phyloP scores from a whole-genome alignment of 2,329 filamentous ascomycete genomes.

The Aureobasidium sp. region DNA sequence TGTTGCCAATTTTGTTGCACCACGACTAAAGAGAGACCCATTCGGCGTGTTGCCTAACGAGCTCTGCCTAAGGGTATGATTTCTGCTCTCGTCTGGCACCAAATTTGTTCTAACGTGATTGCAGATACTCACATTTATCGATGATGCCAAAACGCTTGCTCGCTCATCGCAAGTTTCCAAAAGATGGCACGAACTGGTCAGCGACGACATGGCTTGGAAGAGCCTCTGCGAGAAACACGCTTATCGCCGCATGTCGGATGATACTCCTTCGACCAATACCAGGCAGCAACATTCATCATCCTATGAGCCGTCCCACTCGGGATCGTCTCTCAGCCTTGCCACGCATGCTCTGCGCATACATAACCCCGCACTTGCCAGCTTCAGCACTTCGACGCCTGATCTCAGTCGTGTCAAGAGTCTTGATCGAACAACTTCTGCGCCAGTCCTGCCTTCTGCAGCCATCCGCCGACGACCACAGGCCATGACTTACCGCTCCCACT shows the following conservation, averaged over 20 bases:
- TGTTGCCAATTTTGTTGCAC: constrained; percentile 92
- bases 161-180: constrained; percentile 93
- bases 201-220: constrained; percentile 98
- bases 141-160: constrained; percentile 89
- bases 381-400: constrained; percentile 40
- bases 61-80: constrained; percentile 70
- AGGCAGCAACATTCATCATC: constrained; percentile 21
- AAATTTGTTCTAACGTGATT: constrained; percentile 11
- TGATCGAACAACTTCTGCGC: constrained; percentile 40
- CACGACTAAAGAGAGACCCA: constrained; percentile 89
- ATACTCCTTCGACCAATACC: constrained; percentile 16
- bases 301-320: constrained; percentile 18
- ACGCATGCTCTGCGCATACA: constrained; percentile 8
- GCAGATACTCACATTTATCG: constrained; percentile 90
- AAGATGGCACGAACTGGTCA: constrained; percentile 86
- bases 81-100: neutral
- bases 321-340: constrained; percentile 7
- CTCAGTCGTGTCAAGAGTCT: constrained; percentile 48
- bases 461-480: constrained; percentile 51
- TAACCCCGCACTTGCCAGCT: constrained; percentile 22
- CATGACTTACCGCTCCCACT: constrained; percentile 88
- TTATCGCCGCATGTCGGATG: constrained; percentile 56
- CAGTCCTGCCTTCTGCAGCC: constrained; percentile 27
- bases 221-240: constrained; percentile 94
- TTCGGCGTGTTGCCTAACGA: constrained; percentile 90